These are phyloP conservation scores for Vitis hybrid DNA, from an alignment of 177 flowering plant genomes.

Conservation along the genomic window DNA sequence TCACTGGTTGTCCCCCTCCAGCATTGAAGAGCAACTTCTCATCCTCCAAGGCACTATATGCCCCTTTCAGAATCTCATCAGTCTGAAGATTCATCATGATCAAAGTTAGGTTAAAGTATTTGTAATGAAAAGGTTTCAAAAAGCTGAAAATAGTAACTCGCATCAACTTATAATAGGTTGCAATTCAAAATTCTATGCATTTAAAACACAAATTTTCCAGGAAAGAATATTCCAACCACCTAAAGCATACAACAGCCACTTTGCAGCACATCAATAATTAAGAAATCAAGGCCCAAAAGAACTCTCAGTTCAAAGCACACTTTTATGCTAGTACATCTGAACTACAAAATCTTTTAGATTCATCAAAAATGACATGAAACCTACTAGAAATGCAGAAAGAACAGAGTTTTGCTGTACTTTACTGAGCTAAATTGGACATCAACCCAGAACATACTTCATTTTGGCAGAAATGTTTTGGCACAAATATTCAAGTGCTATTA, in stretches of 20 bases:
- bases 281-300: neutral
- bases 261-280: neutral
- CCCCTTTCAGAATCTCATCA: conserved; percentile 45
- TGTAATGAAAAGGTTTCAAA: neutral
- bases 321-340: neutral
- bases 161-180: neutral
- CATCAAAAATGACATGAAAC: no score
- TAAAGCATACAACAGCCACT: neutral
- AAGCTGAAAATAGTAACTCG: neutral
- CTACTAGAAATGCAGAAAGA: no score
- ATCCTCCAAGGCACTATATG: conserved; percentile 28
- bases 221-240: neutral
- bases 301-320: neutral
- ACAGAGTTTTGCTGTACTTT: no score
- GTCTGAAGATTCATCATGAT: conserved; percentile 53
- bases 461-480: no score
- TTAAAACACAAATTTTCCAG: neutral
- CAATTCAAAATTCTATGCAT: neutral
- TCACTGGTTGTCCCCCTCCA: conserved; percentile 25
- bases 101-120: conserved; percentile 5
- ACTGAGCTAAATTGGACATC: no score
- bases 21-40: conserved; percentile 29
- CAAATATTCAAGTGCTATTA: no score
- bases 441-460: no score
- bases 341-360: no score